phyloP scores from a whole-genome alignment of 83 land plant species.

The Diphasiastrum complanatum region DNA sequence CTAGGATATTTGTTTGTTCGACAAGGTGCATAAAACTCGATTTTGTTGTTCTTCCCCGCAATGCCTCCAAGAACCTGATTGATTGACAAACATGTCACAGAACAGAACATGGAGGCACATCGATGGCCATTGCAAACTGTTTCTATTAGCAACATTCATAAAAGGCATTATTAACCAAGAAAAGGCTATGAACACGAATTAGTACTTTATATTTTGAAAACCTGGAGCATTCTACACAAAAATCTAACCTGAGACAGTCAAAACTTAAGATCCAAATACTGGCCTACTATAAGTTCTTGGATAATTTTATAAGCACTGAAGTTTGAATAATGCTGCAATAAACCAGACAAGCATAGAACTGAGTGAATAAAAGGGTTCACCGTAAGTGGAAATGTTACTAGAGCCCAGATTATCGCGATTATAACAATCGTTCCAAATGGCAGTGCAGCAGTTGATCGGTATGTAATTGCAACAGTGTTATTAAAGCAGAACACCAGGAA shows the following conservation, averaged over 20 bases:
- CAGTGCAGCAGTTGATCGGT: slow-evolving; percentile 31
- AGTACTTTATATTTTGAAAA: neutral
- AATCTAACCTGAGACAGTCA: neutral
- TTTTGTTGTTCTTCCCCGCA: slow-evolving; percentile 30
- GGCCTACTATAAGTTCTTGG: too few species aligned
- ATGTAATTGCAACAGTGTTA: slow-evolving; percentile 35
- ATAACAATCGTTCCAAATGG: slow-evolving; percentile 36
- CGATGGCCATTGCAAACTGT: too few species aligned
- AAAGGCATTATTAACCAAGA: too few species aligned
- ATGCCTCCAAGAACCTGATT: slow-evolving; percentile 37
- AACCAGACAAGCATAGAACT: too few species aligned
- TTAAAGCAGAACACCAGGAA: slow-evolving; percentile 37
- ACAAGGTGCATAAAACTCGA: slow-evolving; percentile 35
- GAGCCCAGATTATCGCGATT: slow-evolving; percentile 34
- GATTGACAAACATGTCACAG: too few species aligned
- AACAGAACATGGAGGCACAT: too few species aligned
- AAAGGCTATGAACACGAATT: too few species aligned
- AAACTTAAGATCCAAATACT: too few species aligned
- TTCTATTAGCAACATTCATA: too few species aligned
- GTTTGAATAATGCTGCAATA: too few species aligned
- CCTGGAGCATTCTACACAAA: neutral
- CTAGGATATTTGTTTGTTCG: slow-evolving; percentile 35
- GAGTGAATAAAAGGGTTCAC: too few species aligned
- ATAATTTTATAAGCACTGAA: too few species aligned
- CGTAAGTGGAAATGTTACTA: slow-evolving; percentile 33